Evolutionary conservation across 1,139 yeast species (phyloP).

Genomic region (Sugiyamaella grinbergsii): DNA sequence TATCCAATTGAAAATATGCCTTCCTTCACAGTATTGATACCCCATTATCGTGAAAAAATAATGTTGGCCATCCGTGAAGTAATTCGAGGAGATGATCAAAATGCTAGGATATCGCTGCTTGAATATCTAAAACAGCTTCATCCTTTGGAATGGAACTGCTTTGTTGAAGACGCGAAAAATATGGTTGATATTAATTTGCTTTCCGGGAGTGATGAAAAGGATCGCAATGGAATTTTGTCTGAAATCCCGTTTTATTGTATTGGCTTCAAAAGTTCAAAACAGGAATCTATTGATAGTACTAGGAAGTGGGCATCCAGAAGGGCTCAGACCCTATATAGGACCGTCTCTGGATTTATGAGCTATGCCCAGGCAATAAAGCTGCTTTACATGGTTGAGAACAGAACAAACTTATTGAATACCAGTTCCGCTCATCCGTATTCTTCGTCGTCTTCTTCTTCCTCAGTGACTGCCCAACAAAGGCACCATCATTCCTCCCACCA

Average conservation of each 20-base stretch:
- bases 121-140: slow-evolving; percentile 74
- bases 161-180: slow-evolving; percentile 55
- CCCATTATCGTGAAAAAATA: slow-evolving; percentile 81
- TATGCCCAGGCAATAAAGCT: slow-evolving; percentile 68
- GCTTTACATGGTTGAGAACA: slow-evolving; percentile 61
- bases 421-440: neutral
- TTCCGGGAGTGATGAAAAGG: neutral
- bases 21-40: slow-evolving; percentile 77
- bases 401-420: slow-evolving; percentile 1
- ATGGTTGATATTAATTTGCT: neutral
- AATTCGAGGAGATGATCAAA: slow-evolving; percentile 59
- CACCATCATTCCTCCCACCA: neutral
- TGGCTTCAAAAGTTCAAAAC: slow-evolving; percentile 67
- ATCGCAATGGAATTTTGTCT: slow-evolving; percentile 10
- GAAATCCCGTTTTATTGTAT: slow-evolving; percentile 70
- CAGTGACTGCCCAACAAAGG: neutral
- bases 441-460: neutral
- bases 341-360: slow-evolving; percentile 75
- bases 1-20: slow-evolving; percentile 76
- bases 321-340: slow-evolving; percentile 75
- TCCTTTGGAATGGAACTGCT: slow-evolving; percentile 74
- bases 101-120: slow-evolving; percentile 64
- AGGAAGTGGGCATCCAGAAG: slow-evolving; percentile 82
- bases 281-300: slow-evolving; percentile 64
- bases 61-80: slow-evolving; percentile 65